These are phyloP conservation scores for Acer campestre DNA, from an alignment of 345 rosid species.

Conservation along the genomic window DNA sequence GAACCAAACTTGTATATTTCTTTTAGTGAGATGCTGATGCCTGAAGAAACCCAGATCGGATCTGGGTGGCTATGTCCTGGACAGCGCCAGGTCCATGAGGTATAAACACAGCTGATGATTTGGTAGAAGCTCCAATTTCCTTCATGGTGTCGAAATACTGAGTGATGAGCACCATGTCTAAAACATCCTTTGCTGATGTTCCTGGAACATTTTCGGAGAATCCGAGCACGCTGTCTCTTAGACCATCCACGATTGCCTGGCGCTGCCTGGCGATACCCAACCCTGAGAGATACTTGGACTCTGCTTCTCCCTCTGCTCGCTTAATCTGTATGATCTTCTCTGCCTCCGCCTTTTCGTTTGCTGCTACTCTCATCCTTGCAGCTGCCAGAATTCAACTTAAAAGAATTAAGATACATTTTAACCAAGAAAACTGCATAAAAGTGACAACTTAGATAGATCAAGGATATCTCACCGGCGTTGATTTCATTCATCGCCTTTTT, in stretches of 20 bases:
- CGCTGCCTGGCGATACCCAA: slow-evolving; percentile 58
- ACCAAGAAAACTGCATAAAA: neutral
- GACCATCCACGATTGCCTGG: slow-evolving; percentile 63
- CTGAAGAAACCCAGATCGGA: slow-evolving; percentile 34
- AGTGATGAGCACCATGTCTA: slow-evolving; percentile 35
- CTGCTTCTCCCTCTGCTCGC: slow-evolving; percentile 60
- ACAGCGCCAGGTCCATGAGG: slow-evolving; percentile 42
- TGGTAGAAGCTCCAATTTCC: slow-evolving; percentile 36
- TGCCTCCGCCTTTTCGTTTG: slow-evolving; percentile 59
- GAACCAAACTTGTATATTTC: too few relatives aligned
- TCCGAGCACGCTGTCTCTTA: slow-evolving; percentile 59
- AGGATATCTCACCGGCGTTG: slow-evolving; percentile 42
- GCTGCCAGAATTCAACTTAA: slow-evolving; percentile 27
- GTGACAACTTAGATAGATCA: neutral
- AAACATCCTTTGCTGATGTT: slow-evolving; percentile 36
- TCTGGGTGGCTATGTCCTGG: slow-evolving; percentile 30
- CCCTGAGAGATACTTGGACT: slow-evolving; percentile 55
- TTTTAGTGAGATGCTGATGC: slow-evolving; percentile 13
- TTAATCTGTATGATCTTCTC: slow-evolving; percentile 61
- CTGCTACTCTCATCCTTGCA: slow-evolving; percentile 58
- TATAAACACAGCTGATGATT: slow-evolving; percentile 31
- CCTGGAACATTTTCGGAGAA: slow-evolving; percentile 58
- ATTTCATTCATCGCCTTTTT: slow-evolving; percentile 59
- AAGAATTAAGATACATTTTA: neutral
- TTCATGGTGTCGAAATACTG: slow-evolving; percentile 35